Evolutionary conservation across 139 green algal species (phyloP), one percentile per base, ranked within the genome.

Genomic region (Chlamydomonas asymmetrica): DNA sequence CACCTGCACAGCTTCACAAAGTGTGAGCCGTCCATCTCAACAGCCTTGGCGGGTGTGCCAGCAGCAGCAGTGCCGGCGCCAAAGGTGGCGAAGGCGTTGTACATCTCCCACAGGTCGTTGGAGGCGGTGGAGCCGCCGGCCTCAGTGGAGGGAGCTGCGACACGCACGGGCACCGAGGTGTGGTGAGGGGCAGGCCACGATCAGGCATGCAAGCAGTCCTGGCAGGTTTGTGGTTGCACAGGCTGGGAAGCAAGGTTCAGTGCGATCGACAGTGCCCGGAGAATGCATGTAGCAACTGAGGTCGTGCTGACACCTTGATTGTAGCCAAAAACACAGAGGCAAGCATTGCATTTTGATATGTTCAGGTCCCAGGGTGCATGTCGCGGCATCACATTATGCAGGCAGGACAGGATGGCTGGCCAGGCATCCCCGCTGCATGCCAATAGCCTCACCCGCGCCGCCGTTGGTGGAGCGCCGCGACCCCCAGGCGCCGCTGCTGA

Each of bases 1-100:
- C n/a, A n/a, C n/a, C n/a, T n/a, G n/a, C n/a, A 88, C 68, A 95
- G 76, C 84, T 94, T 94, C 38, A 66, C 81, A 76, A 92, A 94
- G 59, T 81, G 71, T 39, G 69, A 50, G 18, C 74, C 76, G 54
- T 88, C 82, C 78, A 91, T 86, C 37, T 73, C 48, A 61, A 50
- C 27, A 25, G 57, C 37, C 20, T 31, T 1, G 20, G 40, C 32
- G 18, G 43, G 39, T 0, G 29, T 29, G 49, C 13, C 29, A 49
- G 62, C 40, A 20, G 71, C 31, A 45, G 54, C 25, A 10, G 31
- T 22, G 66, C 38, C 67, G 60, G 70, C 56, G 37, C 85, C 85
- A 45, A 85, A 90, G 34, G 32, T 62, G 25, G 74, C 67, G 61
- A 83, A 90, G 37, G 79, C 56, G 13, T 40, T 35, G 37, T 80